These are phyloP conservation scores for Russula lepida DNA, from an alignment of 768 basidiomycete species.

Conservation along the genomic window DNA sequence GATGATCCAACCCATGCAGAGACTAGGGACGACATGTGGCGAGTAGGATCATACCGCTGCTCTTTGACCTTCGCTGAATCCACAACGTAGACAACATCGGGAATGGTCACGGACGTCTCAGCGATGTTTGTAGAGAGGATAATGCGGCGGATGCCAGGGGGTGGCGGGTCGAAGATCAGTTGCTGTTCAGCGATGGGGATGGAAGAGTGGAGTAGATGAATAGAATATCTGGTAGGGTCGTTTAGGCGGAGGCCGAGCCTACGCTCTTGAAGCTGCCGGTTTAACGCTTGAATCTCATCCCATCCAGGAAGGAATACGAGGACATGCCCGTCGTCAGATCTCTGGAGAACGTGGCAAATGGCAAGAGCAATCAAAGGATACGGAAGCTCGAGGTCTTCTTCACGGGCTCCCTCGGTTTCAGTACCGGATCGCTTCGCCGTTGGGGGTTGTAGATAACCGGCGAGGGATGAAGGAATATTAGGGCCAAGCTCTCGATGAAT, in stretches of 20 bases:
- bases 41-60: slow-evolving; percentile 78
- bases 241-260: slow-evolving; percentile 52
- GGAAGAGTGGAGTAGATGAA: slow-evolving; percentile 84
- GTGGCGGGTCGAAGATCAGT: slow-evolving; percentile 78
- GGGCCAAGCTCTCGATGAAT: slow-evolving; percentile 56
- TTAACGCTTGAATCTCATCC: slow-evolving; percentile 78
- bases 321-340: slow-evolving; percentile 75
- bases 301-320: slow-evolving; percentile 90
- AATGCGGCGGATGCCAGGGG: slow-evolving; percentile 68
- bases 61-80: slow-evolving; percentile 87
- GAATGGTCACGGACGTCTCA: slow-evolving; percentile 92
- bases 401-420: slow-evolving; percentile 29
- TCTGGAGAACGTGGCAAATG: slow-evolving; percentile 65
- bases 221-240: slow-evolving; percentile 46
- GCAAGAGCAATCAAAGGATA: slow-evolving; percentile 73
- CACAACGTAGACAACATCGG: slow-evolving; percentile 90
- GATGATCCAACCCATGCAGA: slow-evolving; percentile 88
- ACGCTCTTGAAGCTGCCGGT: slow-evolving; percentile 47
- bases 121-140: slow-evolving; percentile 94
- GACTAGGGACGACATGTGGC: slow-evolving; percentile 82
- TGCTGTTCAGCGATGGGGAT: slow-evolving; percentile 87
- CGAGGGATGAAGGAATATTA: slow-evolving; percentile 18
- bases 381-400: slow-evolving; percentile 69
- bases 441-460: slow-evolving; percentile 13
- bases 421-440: background rate